Evolutionary conservation across 139 green algal genomes (phyloP).

Genomic region (Coccomyxa sp.): DNA sequence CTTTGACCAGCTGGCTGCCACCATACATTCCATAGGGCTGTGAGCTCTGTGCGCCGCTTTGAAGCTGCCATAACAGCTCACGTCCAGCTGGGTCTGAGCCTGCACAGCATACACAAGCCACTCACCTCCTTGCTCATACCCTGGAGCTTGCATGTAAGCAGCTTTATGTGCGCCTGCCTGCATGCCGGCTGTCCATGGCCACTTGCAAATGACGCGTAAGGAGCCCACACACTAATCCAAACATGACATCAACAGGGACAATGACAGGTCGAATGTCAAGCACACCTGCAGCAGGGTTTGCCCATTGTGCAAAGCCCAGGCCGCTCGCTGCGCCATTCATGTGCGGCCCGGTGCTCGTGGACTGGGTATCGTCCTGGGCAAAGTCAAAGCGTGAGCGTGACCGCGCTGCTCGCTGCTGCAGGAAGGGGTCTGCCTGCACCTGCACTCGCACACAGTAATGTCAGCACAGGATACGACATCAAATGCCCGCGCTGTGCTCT

Average conservation of each 20-base stretch:
- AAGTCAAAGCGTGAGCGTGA: conserved; percentile 6
- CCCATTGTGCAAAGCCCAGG: background rate
- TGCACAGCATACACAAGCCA: background rate
- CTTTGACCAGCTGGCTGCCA: no score
- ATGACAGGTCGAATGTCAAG: background rate
- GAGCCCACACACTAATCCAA: background rate
- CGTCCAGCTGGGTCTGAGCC: conserved; percentile 13
- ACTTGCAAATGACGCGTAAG: background rate
- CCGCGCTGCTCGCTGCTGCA: conserved; percentile 1
- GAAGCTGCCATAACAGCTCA: conserved; percentile 35
- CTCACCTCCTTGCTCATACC: no score
- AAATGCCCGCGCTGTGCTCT: no score
- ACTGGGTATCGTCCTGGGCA: background rate
- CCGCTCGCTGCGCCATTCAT: background rate
- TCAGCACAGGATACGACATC: no score
- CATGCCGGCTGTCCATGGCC: background rate
- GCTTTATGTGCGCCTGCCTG: background rate
- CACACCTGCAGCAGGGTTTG: no score
- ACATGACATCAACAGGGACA: background rate
- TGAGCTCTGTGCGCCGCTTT: conserved; percentile 4
- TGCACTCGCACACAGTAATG: no score
- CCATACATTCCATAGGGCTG: no score
- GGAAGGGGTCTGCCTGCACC: background rate
- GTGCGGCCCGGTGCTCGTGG: background rate
- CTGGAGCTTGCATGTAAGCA: no score